Base-by-base conservation (phyloP, 1,284 basidiomycete species). In the Pisolithus thermaeus region DNA sequence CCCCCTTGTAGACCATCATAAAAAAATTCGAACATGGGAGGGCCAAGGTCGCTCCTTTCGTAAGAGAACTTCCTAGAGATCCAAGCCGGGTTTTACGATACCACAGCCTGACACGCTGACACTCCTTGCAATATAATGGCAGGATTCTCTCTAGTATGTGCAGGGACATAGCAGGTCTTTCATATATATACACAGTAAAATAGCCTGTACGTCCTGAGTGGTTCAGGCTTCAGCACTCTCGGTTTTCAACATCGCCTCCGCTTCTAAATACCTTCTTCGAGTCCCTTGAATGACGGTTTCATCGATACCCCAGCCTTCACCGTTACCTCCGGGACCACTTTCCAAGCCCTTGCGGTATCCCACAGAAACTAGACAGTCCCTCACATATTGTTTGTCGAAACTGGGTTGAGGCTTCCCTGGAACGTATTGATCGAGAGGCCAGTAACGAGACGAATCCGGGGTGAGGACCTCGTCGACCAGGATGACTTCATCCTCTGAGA, bases 371-470 rank as follows among this genome's bases (percentile, higher is more conserved):
- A 97, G 73, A 89, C 93, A 94, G 68, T 98, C 94, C 36, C 97
- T 77, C 43, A 99, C 73, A 65, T 90, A 97, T 72, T 99, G 96
- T 75, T 99, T 99, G 70, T 99, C 97, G 63, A 97, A 99, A 62
- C 91, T 93, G 20, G 85, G 80, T 71, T 97, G 96, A 0, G 84
- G 73, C 27, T 79, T 75, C 8, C 96, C 96, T 2, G 83, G 76
- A 38, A 73, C 70, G 72, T 97, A 99, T 3, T 74, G 79, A 12
- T 74, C 77, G 0, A 84, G 76, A 1, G 92, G 87, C 96, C 97
- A 99, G 76, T 98, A 99, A 39, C 96, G 82, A 18, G 94, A 97
- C 22, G 93, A 97, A 71, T 99, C 97, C 6, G 96, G 95, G 0
- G 97, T 99, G 49, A 99, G 81, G 16, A 92, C 84, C 67, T 99